These are phyloP conservation scores for Heliocybe sulcata DNA, from an alignment of 1,284 basidiomycete genomes.

Conservation along the genomic window DNA sequence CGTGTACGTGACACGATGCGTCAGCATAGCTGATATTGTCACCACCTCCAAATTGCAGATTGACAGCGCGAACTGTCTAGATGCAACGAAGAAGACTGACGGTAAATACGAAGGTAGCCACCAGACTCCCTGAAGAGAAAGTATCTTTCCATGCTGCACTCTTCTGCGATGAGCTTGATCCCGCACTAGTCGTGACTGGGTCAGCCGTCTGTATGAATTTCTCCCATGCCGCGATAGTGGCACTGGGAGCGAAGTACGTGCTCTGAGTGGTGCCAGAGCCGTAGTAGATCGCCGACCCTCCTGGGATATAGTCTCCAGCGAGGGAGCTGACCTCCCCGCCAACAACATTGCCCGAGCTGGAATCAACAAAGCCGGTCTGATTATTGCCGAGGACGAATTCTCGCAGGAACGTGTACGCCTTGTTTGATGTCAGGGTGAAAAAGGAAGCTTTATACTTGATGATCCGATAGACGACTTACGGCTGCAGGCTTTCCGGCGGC, in stretches of 20 bases:
- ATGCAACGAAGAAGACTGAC: not conserved
- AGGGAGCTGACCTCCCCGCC: not conserved
- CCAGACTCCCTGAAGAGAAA: not conserved
- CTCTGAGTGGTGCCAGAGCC: constrained; percentile 40
- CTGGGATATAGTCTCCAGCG: constrained; percentile 36
- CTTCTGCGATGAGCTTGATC: not conserved
- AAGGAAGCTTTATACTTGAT: not conserved
- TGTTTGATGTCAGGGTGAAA: constrained; percentile 3
- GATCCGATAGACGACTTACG: constrained; percentile 27
- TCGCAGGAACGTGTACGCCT: constrained; percentile 49
- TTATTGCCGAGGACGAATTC: constrained; percentile 56
- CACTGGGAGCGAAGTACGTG: constrained; percentile 42
- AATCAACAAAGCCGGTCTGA: constrained; percentile 38
- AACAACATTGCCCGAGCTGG: constrained; percentile 12
- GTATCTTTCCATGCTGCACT: not conserved
- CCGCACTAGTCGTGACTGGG: not conserved
- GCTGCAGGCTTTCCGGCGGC: constrained; percentile 39
- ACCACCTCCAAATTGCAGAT: too few relatives aligned
- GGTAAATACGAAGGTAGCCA: not conserved
- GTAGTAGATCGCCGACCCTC: constrained; percentile 42
- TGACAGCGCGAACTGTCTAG: too few relatives aligned
- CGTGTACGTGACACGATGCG: too few relatives aligned
- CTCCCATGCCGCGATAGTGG: constrained; percentile 52
- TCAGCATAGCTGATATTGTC: too few relatives aligned
- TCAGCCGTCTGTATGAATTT: constrained; percentile 15